These are phyloP conservation scores for Trichoderma polysporum DNA, from an alignment of 2,329 filamentous ascomycete species.

Conservation along the genomic window DNA sequence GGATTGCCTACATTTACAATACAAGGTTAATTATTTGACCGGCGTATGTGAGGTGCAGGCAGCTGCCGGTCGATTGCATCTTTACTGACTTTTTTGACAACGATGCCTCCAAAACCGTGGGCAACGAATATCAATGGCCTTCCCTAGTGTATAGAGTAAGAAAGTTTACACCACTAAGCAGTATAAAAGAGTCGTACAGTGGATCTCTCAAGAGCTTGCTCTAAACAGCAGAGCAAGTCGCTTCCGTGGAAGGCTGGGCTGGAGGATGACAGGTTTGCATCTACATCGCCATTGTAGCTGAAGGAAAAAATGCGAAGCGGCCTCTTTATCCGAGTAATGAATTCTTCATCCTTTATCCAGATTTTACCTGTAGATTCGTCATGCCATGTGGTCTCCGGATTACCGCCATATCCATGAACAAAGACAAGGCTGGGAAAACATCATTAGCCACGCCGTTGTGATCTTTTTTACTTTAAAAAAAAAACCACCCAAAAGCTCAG, in stretches of 20 bases:
- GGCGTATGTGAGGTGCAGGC: neutral
- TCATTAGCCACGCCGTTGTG: constrained; percentile 23
- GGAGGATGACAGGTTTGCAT: constrained; percentile 28
- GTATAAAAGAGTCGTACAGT: constrained; percentile 15
- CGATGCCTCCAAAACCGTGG: constrained; percentile 28
- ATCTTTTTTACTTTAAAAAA: too few relatives aligned
- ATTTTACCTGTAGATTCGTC: constrained; percentile 28
- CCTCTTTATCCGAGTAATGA: constrained; percentile 23
- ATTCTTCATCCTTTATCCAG: constrained; percentile 29
- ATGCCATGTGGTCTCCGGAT: constrained; percentile 26
- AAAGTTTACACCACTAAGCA: neutral
- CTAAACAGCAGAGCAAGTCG: constrained; percentile 25
- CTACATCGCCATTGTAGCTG: constrained; percentile 27
- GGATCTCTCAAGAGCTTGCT: constrained; percentile 22
- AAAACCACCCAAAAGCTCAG: neutral
- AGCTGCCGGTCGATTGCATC: neutral
- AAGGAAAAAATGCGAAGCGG: constrained; percentile 27
- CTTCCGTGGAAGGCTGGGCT: constrained; percentile 28
- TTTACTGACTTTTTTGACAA: constrained; percentile 28
- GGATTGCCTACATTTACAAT: constrained; percentile 14
- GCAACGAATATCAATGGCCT: constrained; percentile 28
- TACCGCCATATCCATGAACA: constrained; percentile 28
- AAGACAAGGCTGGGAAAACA: constrained; percentile 25
- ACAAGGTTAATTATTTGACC: neutral
- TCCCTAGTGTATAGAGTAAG: constrained; percentile 18